These are phyloP conservation scores for Metschnikowia aberdeeniae DNA, from an alignment of 805 yeast species.

Conservation along the genomic window DNA sequence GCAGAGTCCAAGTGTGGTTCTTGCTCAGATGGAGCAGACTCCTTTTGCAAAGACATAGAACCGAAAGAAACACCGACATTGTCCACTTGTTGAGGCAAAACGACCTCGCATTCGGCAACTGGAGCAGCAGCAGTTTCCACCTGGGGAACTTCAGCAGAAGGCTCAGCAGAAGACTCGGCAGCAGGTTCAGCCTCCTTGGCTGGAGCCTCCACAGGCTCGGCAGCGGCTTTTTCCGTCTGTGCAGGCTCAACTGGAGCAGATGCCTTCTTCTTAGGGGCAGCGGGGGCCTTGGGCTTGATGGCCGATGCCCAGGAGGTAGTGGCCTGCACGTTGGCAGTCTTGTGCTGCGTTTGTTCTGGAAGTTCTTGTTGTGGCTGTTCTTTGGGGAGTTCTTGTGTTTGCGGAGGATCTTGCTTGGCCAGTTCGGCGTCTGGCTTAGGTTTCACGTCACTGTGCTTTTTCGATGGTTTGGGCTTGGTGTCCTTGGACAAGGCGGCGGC, in stretches of 20 bases:
- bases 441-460: constrained; percentile 12
- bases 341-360: constrained; percentile 19
- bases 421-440: constrained; percentile 4
- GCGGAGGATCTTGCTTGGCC: constrained; percentile 1
- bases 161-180: constrained; percentile 7
- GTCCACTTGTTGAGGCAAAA: constrained; percentile 51
- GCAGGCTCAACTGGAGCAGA: constrained; percentile 26
- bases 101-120: constrained; percentile 33
- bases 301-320: constrained; percentile 64
- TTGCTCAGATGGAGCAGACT: constrained; percentile 16
- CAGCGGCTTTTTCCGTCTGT: constrained; percentile 10
- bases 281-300: constrained; percentile 49
- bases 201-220: constrained; percentile 16
- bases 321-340: constrained; percentile 11
- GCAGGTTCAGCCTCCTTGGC: neutral
- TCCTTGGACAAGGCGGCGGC: constrained; percentile 41
- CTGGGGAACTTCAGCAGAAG: constrained; percentile 14
- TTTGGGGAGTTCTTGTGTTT: constrained; percentile 51
- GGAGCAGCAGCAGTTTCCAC: constrained; percentile 47
- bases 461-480: constrained; percentile 25
- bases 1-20: constrained; percentile 13
- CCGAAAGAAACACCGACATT: constrained; percentile 63
- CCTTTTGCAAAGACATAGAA: constrained; percentile 47
- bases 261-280: constrained; percentile 21
- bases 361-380: constrained; percentile 32